Evolutionary conservation across 139 green algal genomes (phyloP).

Genomic region (Eudorina sp.): DNA sequence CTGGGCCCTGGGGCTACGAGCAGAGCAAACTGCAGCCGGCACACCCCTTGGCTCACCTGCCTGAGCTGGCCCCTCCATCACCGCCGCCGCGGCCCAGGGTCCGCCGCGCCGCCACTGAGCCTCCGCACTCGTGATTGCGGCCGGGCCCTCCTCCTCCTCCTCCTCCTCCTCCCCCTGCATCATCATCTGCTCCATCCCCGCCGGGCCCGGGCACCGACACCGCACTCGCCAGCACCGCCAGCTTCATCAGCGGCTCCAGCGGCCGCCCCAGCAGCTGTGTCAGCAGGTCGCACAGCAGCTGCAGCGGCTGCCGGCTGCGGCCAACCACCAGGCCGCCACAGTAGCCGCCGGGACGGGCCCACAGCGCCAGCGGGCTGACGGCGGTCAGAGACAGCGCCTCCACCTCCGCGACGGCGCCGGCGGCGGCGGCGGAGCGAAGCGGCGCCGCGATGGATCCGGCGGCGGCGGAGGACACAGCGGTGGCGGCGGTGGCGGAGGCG

Average conservation of each 20-base stretch:
- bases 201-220: neutral
- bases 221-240: slow-evolving; percentile 20
- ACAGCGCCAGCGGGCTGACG: neutral
- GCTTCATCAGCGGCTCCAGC: neutral
- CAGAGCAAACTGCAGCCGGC: too few relatives aligned
- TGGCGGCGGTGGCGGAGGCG: neutral
- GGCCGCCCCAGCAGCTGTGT: neutral
- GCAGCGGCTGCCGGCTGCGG: neutral
- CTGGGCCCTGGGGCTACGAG: too few relatives aligned
- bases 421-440: neutral
- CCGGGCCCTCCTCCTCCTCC: neutral
- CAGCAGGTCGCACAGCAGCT: slow-evolving; percentile 26
- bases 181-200: neutral
- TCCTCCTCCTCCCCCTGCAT: neutral
- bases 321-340: neutral
- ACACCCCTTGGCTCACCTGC: neutral
- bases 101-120: neutral
- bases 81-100: neutral
- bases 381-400: neutral
- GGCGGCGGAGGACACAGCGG: neutral
- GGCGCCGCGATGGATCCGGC: too few relatives aligned
- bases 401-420: neutral
- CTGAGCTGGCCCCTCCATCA: too few relatives aligned
- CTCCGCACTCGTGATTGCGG: neutral
- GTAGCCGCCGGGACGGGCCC: neutral